These are phyloP conservation scores for Ogataea nakhonphanomensis DNA, from an alignment of 805 yeast species.

Conservation along the genomic window DNA sequence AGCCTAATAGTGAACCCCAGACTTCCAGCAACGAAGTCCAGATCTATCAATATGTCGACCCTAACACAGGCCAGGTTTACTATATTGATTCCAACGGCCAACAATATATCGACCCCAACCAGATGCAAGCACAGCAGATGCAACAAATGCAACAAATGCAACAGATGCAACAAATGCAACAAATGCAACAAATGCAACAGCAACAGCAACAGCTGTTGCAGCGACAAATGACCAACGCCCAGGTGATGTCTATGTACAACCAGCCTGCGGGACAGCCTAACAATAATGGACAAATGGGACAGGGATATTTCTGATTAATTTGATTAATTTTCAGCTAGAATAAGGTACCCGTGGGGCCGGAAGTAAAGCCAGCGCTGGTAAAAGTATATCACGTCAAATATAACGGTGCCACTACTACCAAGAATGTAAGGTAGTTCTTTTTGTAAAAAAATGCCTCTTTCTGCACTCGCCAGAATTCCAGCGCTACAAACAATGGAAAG, in stretches of 20 bases:
- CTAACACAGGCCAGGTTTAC: constrained; percentile 61
- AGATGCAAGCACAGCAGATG: constrained; percentile 34
- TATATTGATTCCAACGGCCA: constrained; percentile 70
- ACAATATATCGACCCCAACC: constrained; percentile 51
- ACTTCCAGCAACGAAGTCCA: constrained; percentile 33
- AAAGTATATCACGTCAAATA: constrained; percentile 70
- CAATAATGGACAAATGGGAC: constrained; percentile 15
- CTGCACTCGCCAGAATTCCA: constrained; percentile 39
- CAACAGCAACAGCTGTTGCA: constrained; percentile 27
- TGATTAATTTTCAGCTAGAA: constrained; percentile 12
- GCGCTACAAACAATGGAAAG: constrained; percentile 68
- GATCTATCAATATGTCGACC: constrained; percentile 68
- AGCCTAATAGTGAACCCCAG: constrained; percentile 6
- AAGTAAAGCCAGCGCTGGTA: constrained; percentile 50
- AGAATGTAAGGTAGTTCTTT: constrained; percentile 78
- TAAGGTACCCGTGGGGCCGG: constrained; percentile 16
- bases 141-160: constrained; percentile 15
- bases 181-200: constrained; percentile 16
- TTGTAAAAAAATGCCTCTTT: constrained; percentile 46
- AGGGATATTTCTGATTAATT: constrained; percentile 7
- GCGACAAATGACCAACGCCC: constrained; percentile 22
- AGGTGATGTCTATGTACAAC: constrained; percentile 40
- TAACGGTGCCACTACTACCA: constrained; percentile 82
- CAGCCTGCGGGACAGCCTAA: constrained; percentile 27
- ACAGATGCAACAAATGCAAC: constrained; percentile 10